Percentiles rank a stretch among this genome's conserved stretches.
These are phyloP conservation scores for Fraxinus floribunda DNA, from an alignment of 305 asterid genomes.

Conservation along the genomic window DNA sequence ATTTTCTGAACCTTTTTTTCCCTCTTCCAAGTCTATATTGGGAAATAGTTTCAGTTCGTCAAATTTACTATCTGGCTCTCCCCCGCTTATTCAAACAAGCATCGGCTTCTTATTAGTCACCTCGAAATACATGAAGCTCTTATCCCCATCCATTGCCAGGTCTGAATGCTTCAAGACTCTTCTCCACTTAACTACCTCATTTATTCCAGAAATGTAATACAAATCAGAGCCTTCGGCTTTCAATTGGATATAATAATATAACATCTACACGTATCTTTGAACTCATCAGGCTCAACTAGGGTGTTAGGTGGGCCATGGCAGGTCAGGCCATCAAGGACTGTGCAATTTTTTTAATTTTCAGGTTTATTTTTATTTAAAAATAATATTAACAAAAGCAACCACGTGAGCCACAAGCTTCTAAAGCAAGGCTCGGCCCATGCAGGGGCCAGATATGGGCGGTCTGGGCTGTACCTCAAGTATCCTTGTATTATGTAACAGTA, in stretches of 20 bases:
- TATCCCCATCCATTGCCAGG: background rate
- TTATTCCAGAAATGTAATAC: background rate
- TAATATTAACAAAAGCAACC: background rate
- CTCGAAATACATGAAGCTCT: background rate
- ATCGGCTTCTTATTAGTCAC: background rate
- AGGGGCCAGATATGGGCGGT: background rate
- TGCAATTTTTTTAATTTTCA: background rate
- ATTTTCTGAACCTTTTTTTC: background rate
- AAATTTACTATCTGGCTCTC: background rate
- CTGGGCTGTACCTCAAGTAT: background rate
- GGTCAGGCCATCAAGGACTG: background rate
- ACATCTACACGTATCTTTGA: background rate
- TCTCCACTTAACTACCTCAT: constrained; percentile 1
- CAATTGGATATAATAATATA: constrained; percentile 5
- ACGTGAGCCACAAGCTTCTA: background rate
- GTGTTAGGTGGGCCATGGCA: background rate
- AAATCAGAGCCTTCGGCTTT: background rate
- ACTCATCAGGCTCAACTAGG: background rate
- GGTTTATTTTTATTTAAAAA: background rate
- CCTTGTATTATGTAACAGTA: background rate
- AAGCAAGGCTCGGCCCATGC: background rate
- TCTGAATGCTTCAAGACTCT: background rate
- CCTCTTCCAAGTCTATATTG: background rate
- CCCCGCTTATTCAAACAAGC: background rate
- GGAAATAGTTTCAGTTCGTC: background rate